Evolutionary conservation across 179 eudicot species (phyloP), one percentile per base, ranked within the genome.

Genomic region (Actinidia chinensis): DNA sequence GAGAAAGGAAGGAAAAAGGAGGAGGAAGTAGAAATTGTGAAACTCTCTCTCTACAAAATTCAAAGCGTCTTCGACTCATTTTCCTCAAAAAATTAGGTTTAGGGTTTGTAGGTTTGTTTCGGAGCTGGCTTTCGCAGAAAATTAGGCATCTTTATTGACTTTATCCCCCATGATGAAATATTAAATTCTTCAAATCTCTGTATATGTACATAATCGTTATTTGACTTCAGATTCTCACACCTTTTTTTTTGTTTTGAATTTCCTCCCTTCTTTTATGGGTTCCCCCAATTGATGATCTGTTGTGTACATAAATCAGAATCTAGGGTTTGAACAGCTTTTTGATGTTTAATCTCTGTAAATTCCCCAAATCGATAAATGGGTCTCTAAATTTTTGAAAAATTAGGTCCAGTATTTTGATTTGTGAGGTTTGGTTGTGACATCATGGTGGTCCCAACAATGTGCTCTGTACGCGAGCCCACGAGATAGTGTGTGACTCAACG

Each of bases 391-490:
- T 11, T 18, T 36, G 66, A 4, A 22, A 46, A 23, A 40, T 23
- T 10, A 44, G 44, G 10, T 40, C 23, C 18, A 46, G 23, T 52
- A 33, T 42, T 52, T 47, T 1, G 20, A 50, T 10, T 42, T 28
- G 75, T 18, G 76, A 55, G 25, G 63, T 1, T 17, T 20, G 5
- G n/a, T 60, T 75, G 20, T 1, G 17, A n/a, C 10, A 54, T 25
- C 64, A 94, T 92, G 98, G 89, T 84, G 87, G 95, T 92, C 48
- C 87, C 94, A 46, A 87, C 97, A 5, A 91, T 95, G n/a, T 50
- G 97, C 97, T 33, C 79, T 92, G 15, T 92, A 90, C 70, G 94
- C 92, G 22, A 94, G 87, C 72, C 91, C 95, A 23, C 90, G 91
- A 17, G 85, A 92, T 82, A 87, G 90, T 70, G 81, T 91, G 23